These are phyloP conservation scores for Dioscorea cayenensis DNA, from an alignment of 116 monocot species.

Conservation along the genomic window DNA sequence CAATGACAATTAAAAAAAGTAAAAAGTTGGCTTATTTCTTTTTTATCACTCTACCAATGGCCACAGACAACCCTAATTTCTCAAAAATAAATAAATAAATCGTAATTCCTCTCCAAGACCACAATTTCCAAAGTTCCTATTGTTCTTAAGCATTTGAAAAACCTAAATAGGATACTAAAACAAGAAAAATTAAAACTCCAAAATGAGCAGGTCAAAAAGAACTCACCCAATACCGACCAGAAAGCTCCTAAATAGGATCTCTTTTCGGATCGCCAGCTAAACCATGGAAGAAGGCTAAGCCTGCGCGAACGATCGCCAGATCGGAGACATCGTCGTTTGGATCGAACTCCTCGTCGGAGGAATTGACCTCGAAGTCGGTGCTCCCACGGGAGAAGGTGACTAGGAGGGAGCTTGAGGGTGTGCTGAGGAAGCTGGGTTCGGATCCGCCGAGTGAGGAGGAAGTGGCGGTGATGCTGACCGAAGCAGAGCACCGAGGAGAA, in stretches of 20 bases:
- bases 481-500: conserved; percentile 25
- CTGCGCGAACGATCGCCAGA: neutral
- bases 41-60: too few species aligned
- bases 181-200: neutral
- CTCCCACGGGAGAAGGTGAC: conserved; percentile 21
- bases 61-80: neutral
- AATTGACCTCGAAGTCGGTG: conserved; percentile 10
- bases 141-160: neutral
- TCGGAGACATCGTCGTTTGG: conserved; percentile 16
- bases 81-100: neutral
- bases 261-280: neutral
- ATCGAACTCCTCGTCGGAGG: conserved; percentile 1
- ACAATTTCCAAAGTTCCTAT: neutral
- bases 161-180: neutral
- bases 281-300: conserved; percentile 6
- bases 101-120: neutral
- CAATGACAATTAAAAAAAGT: neutral
- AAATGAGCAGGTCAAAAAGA: neutral
- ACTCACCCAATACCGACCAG: conserved; percentile 90
- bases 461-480: conserved; percentile 34
- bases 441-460: conserved; percentile 35
- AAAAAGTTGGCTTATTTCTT: too few species aligned
- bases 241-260: conserved; percentile 31
- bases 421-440: conserved; percentile 38
- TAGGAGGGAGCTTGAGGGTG: conserved; percentile 30